phyloP scores from a whole-genome alignment of 1,284 basidiomycete species.

The Quambalaria eucalypti region DNA sequence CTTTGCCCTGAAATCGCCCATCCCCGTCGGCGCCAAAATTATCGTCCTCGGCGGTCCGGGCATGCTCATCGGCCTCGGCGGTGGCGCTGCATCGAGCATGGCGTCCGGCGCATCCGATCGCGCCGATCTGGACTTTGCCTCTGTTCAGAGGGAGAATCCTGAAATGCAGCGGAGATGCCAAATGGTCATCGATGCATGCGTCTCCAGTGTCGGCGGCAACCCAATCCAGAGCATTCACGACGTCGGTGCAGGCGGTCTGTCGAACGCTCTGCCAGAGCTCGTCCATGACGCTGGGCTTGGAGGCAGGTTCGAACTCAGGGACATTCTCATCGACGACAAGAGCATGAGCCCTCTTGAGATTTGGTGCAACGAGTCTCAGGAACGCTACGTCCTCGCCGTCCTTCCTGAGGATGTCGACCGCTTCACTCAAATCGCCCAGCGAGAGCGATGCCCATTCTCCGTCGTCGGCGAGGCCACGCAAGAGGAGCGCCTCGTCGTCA shows the following conservation, averaged over 20 bases:
- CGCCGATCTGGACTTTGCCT: constrained; percentile 92
- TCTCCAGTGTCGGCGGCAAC: constrained; percentile 44
- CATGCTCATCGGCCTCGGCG: constrained; percentile 90
- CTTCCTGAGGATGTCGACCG: constrained; percentile 25
- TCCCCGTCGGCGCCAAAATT: constrained; percentile 49
- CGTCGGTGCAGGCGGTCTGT: constrained; percentile 91
- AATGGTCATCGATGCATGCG: constrained; percentile 79
- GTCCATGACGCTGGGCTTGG: constrained; percentile 90
- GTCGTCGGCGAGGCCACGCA: constrained; percentile 78
- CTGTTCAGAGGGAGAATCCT: constrained; percentile 93
- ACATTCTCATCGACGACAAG: constrained; percentile 80
- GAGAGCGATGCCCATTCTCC: constrained; percentile 87
- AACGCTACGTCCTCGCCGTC: constrained; percentile 79
- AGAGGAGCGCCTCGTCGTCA: constrained; percentile 70
- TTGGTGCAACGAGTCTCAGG: constrained; percentile 99
- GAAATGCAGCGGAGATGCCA: constrained; percentile 97
- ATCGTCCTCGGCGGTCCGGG: constrained; percentile 95
- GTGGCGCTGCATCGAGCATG: constrained; percentile 86
- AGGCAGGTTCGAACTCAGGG: constrained; percentile 85
- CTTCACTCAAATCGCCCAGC: constrained; percentile 70
- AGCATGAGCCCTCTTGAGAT: constrained; percentile 99
- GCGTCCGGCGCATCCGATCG: constrained; percentile 58
- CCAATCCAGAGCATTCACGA: constrained; percentile 96
- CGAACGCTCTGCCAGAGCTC: constrained; percentile 91
- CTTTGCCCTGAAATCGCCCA: constrained; percentile 39